Evolutionary conservation across 73 alveolate species (phyloP).

Genomic region (Halteria grandinella): DNA sequence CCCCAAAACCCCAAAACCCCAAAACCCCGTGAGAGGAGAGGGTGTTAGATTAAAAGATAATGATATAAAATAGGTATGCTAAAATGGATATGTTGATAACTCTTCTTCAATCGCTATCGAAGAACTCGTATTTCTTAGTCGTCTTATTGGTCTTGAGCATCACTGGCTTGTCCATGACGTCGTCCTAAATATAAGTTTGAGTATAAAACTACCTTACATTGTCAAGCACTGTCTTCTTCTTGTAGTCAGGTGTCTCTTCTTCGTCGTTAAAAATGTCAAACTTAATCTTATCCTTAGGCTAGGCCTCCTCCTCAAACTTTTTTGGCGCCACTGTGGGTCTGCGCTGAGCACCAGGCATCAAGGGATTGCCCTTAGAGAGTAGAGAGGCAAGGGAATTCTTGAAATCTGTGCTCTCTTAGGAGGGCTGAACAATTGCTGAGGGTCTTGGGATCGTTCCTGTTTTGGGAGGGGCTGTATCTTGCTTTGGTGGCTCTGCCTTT

Average conservation of each 20-base stretch:
- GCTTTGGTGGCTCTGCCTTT: too few relatives aligned
- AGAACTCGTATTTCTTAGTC: conserved; percentile 32
- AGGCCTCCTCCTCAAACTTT: conserved; percentile 10
- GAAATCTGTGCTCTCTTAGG: conserved; percentile 7
- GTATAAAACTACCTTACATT: conserved; percentile 3
- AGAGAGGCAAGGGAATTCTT: conserved; percentile 33
- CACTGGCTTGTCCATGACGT: conserved; percentile 3
- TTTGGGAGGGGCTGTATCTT: too few relatives aligned
- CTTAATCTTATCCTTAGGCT: conserved; percentile 24
- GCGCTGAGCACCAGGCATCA: conserved; percentile 33
- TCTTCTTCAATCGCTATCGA: conserved; percentile 12
- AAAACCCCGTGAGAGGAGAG: too few relatives aligned
- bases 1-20: too few relatives aligned
- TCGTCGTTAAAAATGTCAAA: conserved; percentile 36
- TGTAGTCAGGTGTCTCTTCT: neutral
- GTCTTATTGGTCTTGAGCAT: conserved; percentile 2
- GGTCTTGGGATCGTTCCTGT: too few relatives aligned
- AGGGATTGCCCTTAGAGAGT: conserved; percentile 38
- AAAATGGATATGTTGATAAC: neutral
- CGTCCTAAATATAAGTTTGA: conserved; percentile 17
- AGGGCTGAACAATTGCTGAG: too few relatives aligned
- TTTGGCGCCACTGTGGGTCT: conserved; percentile 5
- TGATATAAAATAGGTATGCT: neutral
- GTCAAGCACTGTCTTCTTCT: conserved; percentile 16
- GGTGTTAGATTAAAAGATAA: too few relatives aligned